Percentiles rank a stretch among this genome's conserved stretches.
Conservation (phyloP, 2,329 filamentous ascomycete genomes). For the Fusarium pilosicola region DNA sequence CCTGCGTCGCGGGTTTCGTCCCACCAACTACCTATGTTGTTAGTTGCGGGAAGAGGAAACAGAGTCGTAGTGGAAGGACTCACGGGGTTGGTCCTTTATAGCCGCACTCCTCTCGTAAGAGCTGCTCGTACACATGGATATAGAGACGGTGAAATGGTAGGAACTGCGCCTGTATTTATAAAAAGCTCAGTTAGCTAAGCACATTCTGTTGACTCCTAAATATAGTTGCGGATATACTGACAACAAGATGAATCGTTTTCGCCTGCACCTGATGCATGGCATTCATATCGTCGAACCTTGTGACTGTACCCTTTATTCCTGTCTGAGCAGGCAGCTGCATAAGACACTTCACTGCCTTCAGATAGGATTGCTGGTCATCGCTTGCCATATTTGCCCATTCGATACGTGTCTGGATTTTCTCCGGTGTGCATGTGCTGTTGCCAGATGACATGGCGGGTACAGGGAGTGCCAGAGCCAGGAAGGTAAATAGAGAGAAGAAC, state of each 20-base stretch:
- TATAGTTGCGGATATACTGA: neutral
- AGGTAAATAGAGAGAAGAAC: neutral
- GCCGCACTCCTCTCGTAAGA: neutral
- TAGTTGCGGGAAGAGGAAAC: fast-evolving
- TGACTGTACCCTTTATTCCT: neutral
- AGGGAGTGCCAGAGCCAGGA: neutral
- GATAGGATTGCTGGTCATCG: neutral
- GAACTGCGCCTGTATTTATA: neutral
- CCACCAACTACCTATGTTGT: neutral
- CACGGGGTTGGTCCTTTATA: neutral
- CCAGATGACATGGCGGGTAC: neutral
- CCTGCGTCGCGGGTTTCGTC: neutral
- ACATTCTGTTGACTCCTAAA: fast-evolving
- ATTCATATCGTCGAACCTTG: neutral
- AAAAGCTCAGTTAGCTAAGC: fast-evolving
- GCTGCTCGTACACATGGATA: neutral
- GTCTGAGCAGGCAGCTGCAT: neutral
- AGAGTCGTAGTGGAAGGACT: neutral
- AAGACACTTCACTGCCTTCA: neutral
- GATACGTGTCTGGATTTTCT: neutral
- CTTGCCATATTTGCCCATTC: neutral
- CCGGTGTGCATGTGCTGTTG: neutral
- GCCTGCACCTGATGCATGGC: neutral
- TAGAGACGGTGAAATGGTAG: neutral
- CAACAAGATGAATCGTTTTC: neutral